Evolutionary conservation across 805 yeast genomes (phyloP), one percentile per base, ranked within the genome.

Genomic region (Yarrowia deformans): DNA sequence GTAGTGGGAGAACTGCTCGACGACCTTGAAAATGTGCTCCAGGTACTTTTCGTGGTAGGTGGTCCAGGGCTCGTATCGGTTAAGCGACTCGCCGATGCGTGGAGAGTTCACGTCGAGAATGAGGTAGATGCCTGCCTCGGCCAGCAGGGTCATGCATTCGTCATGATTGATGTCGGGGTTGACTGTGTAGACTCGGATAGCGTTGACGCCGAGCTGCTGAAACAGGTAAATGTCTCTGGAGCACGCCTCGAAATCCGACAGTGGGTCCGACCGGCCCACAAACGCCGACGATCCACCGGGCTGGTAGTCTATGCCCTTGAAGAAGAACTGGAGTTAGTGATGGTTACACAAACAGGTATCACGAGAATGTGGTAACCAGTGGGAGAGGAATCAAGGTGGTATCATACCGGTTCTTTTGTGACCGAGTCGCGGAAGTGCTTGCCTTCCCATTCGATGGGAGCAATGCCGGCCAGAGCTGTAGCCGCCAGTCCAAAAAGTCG

Each of bases 91-190:
- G 9, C 68, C 68, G 12, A 63, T 49, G 67, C 85, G 84, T 2
- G 98, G 97, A 71, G 94, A 91, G 68, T 97, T 89, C 72, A 95
- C 87, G 80, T 95, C 99, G 43, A 97, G 89, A 75, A 95, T 79
- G 40, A 94, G 90, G 76, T 95, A 95, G 74, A 95, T 94, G 55
- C 97, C 98, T 54, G 96, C 97, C 35, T 90, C 90, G 69, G 84
- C 85, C 58, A 91, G 85, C 13, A 87, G 83, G 56, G 83, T 73
- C 94, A 93, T 91, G 80, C 97, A 93, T 32, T 79, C 85, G 75
- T 88, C 90, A 79, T 94, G 99, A 75, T 87, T 81, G 68, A 83
- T 83, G 0, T 83, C 79, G 39, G 94, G 89, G 78, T 93, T 90
- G 39, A 94, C 86, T 14, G 97, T 90, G 77, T 93, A 94, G 0